phyloP scores from a whole-genome alignment of 495 filamentous ascomycete genomes.

The Cercophora scortea region DNA sequence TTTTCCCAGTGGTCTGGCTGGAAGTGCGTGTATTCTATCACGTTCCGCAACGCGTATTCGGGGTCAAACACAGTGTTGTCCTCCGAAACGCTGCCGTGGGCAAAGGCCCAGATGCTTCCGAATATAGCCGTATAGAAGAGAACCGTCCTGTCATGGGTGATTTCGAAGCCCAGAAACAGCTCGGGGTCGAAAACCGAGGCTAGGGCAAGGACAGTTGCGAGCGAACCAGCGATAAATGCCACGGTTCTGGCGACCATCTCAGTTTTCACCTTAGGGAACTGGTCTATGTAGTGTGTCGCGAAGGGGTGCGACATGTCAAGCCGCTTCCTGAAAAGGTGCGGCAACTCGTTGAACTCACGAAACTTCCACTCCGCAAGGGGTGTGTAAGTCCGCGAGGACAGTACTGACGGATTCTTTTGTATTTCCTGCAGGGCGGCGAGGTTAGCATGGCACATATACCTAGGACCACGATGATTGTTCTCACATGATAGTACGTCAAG shows the following conservation, averaged over 20 bases:
- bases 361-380: slow-evolving; percentile 97
- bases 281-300: slow-evolving; percentile 85
- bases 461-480: slow-evolving; percentile 9
- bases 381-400: slow-evolving; percentile 77
- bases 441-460: slow-evolving; percentile 7
- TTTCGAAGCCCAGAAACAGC: slow-evolving; percentile 83
- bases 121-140: slow-evolving; percentile 73
- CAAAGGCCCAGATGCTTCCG: slow-evolving; percentile 66
- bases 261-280: slow-evolving; percentile 93
- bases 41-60: slow-evolving; percentile 75
- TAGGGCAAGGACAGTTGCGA: slow-evolving; percentile 74
- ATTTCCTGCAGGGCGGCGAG: slow-evolving; percentile 54
- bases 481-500: slow-evolving; percentile 81
- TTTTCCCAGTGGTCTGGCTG: slow-evolving; percentile 80
- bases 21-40: slow-evolving; percentile 89
- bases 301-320: slow-evolving; percentile 92
- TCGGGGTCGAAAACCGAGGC: slow-evolving; percentile 81
- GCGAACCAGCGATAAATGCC: slow-evolving; percentile 76
- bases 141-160: slow-evolving; percentile 74
- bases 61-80: slow-evolving; percentile 89
- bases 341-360: slow-evolving; percentile 94
- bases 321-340: slow-evolving; percentile 81
- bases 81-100: slow-evolving; percentile 71
- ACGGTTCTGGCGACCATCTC: slow-evolving; percentile 75
- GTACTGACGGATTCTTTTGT: slow-evolving; percentile 77